phyloP scores from a whole-genome alignment of 257 asterid genomes.

The Solanum medicagineum region DNA sequence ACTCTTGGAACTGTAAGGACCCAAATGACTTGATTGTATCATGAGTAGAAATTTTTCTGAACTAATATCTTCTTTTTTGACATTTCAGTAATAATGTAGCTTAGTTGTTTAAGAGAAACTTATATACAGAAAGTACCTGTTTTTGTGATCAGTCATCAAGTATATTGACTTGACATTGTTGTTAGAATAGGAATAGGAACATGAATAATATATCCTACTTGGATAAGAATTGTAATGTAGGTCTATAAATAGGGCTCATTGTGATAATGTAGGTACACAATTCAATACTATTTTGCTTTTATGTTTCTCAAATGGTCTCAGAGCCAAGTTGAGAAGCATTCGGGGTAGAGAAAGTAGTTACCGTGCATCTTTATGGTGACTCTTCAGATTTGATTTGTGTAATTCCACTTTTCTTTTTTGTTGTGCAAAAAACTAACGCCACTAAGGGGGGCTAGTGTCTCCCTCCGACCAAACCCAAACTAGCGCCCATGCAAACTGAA shows the following conservation, averaged over 20 bases:
- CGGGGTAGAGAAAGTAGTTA: neutral
- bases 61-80: neutral
- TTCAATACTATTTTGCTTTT: neutral
- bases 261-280: neutral
- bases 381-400: neutral
- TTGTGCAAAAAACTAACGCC: neutral
- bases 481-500: neutral
- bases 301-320: neutral
- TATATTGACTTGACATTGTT: neutral
- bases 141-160: neutral
- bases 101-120: neutral
- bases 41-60: conserved; percentile 5
- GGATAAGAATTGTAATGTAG: neutral
- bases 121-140: neutral
- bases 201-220: neutral
- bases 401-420: neutral
- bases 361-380: neutral
- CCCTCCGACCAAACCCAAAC: neutral
- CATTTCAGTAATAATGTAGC: neutral
- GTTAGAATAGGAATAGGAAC: neutral
- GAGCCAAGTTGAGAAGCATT: neutral
- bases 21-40: conserved; percentile 20
- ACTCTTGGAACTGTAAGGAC: conserved; percentile 99
- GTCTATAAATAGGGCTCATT: neutral
- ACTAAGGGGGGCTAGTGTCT: neutral